Evolutionary conservation across 176 grass and related monocot species (phyloP), one percentile per base, ranked within the genome.

Genomic region (Aegilops speltoides): DNA sequence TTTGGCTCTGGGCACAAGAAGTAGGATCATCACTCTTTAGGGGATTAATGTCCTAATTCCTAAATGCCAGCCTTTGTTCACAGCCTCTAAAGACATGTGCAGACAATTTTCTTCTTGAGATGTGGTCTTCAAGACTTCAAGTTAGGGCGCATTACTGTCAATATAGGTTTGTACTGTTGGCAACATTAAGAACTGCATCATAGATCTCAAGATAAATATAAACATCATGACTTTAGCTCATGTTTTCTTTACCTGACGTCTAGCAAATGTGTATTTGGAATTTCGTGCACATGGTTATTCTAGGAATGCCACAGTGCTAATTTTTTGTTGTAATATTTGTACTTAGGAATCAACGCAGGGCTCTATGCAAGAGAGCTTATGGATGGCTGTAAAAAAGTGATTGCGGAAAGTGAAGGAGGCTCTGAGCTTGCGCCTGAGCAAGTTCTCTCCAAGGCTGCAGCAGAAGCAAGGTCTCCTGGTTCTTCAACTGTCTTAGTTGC

Each of bases 401-500:
- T 94, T 60, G 78, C 10, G 13, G 79, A 88, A 80, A 86, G 76
- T 61, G 68, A 86, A 76, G 93, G 80, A 68, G 83, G 34, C 23
- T 7, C 64, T 26, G 89, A 86, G 82, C 72, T 86, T 86, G 84
- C 77, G 46, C 86, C 96, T 12, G 90, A 87, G 50, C 70, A 94
- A 82, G 69, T 98, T 64, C 90, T 98, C 69, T 77, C 83, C 14
- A 88, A 95, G 76, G 88, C 91, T 81, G 93, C 93, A 57, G 88
- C 87, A 28, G 88, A 92, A 83, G 90, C 93, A 82, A 54, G 15
- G 34, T 98, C 90, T 74, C 93, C 96, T 81, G 93, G 96, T 78
- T 98, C 96, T 64, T 95, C 93, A 14, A 98, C 91, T 82, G 84
- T 98, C 93, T 86, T 98, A 70, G 90, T 98, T 84, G 96, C 88